Evolutionary conservation across 495 filamentous ascomycete species (phyloP), one percentile per base, ranked within the genome.

Genomic region (Penicillium canariense): DNA sequence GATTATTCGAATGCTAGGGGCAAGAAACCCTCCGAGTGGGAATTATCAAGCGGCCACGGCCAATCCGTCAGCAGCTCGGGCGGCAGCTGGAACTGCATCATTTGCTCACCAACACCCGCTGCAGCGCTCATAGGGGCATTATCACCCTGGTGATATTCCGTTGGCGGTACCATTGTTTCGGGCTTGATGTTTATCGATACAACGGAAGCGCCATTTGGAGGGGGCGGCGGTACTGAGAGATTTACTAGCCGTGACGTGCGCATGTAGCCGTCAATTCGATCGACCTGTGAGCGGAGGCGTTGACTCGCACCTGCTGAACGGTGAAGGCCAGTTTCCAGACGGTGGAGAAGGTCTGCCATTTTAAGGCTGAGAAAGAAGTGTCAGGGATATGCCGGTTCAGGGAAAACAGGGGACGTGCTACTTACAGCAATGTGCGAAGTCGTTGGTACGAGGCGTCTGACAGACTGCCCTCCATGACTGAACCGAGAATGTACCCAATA

Each of bases 221-320:
- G 51, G 11, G 36, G 56, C 17, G 58, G 59, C 25, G 55, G 35
- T 12, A 44, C 51, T n/a, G 50, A 46, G 31, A 56, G 32, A 51
- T 63, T 62, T 2, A 63, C 23, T 0, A 60, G 48, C 15, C 66
- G 59, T 38, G 70, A 71, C 26, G 65, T 66, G 18, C 62, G 63
- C 70, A 81, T 78, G 56, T 77, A 80, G 25, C 72, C 69, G 58
- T 81, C 78, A 28, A 80, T 77, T 31, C 68, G 68, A 6, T 72
- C 65, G 5, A 81, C 70, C 20, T 78, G 75, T 26, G 58, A 55
- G 9, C 75, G 70, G 0, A 81, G 68, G 23, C 70, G 68, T 49
- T 66, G 56, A 25, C 70, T 69, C 20, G 72, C 71, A 40, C 75
- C 74, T 3, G 70, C 64, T 42, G 69, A 67, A 4, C 66, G 70